A percentile compares a stretch with the other conserved stretches of the same genome.
These are phyloP conservation scores for Aspergillus jensenii DNA, from an alignment of 2,329 filamentous ascomycete species.

Conservation along the genomic window DNA sequence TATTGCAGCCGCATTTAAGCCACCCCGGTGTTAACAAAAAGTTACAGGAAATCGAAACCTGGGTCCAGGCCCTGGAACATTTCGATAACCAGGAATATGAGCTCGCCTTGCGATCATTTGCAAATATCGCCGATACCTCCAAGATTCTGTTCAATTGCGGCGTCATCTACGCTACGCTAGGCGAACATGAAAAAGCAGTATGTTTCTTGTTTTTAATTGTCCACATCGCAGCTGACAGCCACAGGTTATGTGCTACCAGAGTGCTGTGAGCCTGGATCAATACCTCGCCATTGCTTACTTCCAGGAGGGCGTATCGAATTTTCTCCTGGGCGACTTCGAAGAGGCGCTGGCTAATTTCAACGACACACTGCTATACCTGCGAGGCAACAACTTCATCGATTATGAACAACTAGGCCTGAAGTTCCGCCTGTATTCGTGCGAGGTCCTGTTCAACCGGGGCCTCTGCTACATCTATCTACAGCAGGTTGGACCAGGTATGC, in stretches of 20 bases:
- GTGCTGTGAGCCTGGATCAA: conserved; percentile 84
- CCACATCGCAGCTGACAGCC: conserved; percentile 13
- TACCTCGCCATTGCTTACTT: conserved; percentile 98
- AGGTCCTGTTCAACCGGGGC: conserved; percentile 95
- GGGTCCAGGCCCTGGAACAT: conserved; percentile 84
- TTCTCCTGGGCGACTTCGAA: conserved; percentile 93
- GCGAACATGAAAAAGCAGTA: conserved; percentile 94
- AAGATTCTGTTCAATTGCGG: conserved; percentile 99
- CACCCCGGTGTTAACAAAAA: conserved; percentile 1
- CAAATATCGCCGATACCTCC: conserved; percentile 86
- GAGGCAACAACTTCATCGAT: conserved; percentile 96
- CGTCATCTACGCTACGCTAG: conserved; percentile 93
- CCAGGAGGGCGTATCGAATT: conserved; percentile 97
- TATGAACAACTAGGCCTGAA: conserved; percentile 94
- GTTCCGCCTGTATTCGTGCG: conserved; percentile 96
- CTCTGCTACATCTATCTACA: conserved; percentile 97
- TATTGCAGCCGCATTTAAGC: background rate
- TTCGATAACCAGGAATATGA: conserved; percentile 99
- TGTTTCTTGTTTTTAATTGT: conserved; percentile 33
- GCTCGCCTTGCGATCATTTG: conserved; percentile 78
- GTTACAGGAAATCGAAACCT: conserved; percentile 94
- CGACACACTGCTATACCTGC: conserved; percentile 89
- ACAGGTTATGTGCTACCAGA: conserved; percentile 92
- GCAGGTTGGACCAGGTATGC: conserved; percentile 84
- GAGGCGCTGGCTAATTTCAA: conserved; percentile 98